Percentiles rank a stretch among this genome's conserved stretches.
phyloP scores from a whole-genome alignment of 345 rosid genomes.

The Hevea brasiliensis region DNA sequence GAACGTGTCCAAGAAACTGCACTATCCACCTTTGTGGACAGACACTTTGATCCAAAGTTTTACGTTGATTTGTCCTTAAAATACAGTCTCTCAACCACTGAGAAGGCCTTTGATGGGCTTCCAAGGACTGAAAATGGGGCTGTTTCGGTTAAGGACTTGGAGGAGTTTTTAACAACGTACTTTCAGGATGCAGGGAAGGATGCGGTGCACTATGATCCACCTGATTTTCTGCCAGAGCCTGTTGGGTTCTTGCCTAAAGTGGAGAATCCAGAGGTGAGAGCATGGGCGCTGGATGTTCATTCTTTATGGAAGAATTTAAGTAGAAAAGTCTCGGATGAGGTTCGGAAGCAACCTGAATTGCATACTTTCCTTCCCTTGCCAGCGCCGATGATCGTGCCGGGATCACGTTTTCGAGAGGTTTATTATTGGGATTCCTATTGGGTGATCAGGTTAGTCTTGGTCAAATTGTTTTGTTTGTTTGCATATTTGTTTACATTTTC shows the following conservation, averaged over 20 bases:
- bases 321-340: conserved; percentile 53
- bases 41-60: conserved; percentile 57
- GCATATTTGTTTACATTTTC: background rate
- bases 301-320: conserved; percentile 73
- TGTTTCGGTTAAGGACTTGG: conserved; percentile 20
- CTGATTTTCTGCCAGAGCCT: conserved; percentile 65
- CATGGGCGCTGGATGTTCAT: conserved; percentile 87
- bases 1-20: conserved; percentile 65
- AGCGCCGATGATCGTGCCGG: conserved; percentile 62
- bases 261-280: conserved; percentile 56
- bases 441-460: conserved; percentile 65
- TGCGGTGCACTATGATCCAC: conserved; percentile 48
- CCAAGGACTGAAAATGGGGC: conserved; percentile 37
- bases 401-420: conserved; percentile 85
- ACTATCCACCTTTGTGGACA: conserved; percentile 38
- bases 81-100: conserved; percentile 41
- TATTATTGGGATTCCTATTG: conserved; percentile 97
- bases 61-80: conserved; percentile 70
- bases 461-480: background rate
- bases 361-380: conserved; percentile 87
- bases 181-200: conserved; percentile 61
- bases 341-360: conserved; percentile 46
- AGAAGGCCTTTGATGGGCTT: conserved; percentile 53
- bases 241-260: conserved; percentile 67
- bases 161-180: conserved; percentile 28